Conservation (phyloP, 176 grass and related monocot genomes). For the Coix lacrymajobi region DNA sequence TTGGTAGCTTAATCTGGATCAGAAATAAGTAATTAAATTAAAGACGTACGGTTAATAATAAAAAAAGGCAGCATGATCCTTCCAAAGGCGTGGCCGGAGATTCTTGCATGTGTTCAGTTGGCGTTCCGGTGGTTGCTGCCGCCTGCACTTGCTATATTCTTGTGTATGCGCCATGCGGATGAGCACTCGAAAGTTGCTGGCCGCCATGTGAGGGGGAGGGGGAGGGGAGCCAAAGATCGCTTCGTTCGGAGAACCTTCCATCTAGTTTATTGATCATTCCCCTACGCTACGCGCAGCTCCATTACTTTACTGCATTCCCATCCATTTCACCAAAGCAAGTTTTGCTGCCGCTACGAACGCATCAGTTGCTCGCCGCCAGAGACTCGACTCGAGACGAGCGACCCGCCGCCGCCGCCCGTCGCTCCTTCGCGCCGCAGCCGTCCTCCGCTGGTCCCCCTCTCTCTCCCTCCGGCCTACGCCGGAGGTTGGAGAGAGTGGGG, state of each 20-base stretch:
- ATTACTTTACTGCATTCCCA: neutral
- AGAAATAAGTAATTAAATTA: neutral
- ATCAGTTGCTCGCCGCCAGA: too few relatives aligned
- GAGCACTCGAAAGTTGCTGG: neutral
- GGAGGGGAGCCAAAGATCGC: neutral
- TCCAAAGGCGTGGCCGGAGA: constrained; percentile 30
- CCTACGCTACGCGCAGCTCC: neutral
- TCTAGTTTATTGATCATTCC: constrained; percentile 27
- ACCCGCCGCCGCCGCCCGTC: too few relatives aligned
- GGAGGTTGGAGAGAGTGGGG: too few relatives aligned
- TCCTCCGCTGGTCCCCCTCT: too few relatives aligned
- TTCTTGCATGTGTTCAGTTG: constrained; percentile 53
- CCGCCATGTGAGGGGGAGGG: constrained; percentile 8
- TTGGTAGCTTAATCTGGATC: constrained; percentile 20
- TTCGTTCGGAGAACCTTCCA: constrained; percentile 33
- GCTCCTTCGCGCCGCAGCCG: too few relatives aligned
- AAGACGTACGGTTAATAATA: neutral
- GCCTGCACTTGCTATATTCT: constrained; percentile 27
- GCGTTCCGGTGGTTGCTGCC: constrained; percentile 5
- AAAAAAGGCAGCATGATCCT: constrained; percentile 17
- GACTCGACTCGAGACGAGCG: too few relatives aligned
- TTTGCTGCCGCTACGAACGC: too few relatives aligned
- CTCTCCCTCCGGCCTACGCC: too few relatives aligned
- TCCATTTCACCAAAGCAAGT: neutral
- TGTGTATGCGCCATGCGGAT: constrained; percentile 18